Evolutionary conservation across 352 stramenopile species (phyloP), one percentile per base, ranked within the genome.

Genomic region (Pythium apleroticum): DNA sequence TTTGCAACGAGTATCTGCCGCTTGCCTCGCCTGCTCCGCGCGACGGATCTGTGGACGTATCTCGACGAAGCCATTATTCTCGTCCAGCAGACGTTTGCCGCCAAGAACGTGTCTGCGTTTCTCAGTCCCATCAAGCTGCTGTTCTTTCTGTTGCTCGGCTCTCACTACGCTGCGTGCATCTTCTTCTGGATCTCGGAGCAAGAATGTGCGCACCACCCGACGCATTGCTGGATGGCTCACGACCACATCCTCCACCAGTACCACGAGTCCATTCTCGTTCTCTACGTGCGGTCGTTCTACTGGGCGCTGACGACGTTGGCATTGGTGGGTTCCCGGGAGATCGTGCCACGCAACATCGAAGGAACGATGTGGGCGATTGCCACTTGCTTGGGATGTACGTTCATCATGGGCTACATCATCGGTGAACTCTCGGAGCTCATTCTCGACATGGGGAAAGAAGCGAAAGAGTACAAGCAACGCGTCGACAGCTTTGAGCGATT

Each of bases 401-500:
- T 90, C 24, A 76, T 90, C 46, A 88, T 93, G 58, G 82, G 84
- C 0, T 77, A 91, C 52, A 86, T 91, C 37, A 72, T 91, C 25
- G 84, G 81, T 0, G 82, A 90, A 43, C 65, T 93, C 11, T 91
- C 86, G 0, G 82, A 90, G 11, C 66, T 94, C 7, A 92, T 94
- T 24, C 67, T 91, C 6, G 78, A 89, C 20, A 73, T 93, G 25
- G 81, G 83, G 12, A 92, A 92, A 49, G 80, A 93, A 30, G 74
- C 52, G 0, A 91, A 92, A 30, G 71, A 93, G 28, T 83, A 89
- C 60, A 89, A 91, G 49, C 68, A 66, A 17, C 80, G 79, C 0
- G 78, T 91, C 14, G 79, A 90, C 19, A 88, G 74, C 57, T 94
- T 93, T n/a, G 84, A 91, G 41, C 53, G 76, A 1, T 94, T 89